These are phyloP conservation scores for Suhomyces guaymorum DNA, from an alignment of 1,139 yeast genomes.

Conservation along the genomic window DNA sequence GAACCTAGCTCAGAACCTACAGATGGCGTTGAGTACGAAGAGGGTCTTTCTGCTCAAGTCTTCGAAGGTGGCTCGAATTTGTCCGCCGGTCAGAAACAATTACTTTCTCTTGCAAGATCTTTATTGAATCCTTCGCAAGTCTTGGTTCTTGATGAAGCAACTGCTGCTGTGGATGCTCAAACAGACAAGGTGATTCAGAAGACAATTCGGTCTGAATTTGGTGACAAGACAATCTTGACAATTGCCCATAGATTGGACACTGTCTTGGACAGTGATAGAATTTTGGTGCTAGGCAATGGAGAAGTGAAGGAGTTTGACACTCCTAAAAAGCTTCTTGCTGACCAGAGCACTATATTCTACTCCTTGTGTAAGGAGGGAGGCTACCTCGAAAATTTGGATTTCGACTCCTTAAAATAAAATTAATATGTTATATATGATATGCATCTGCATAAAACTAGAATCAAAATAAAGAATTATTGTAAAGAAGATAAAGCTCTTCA, in stretches of 20 bases:
- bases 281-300: slow-evolving; percentile 36
- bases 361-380: slow-evolving; percentile 38
- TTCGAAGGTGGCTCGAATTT: slow-evolving; percentile 39
- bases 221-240: slow-evolving; percentile 36
- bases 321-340: slow-evolving; percentile 29
- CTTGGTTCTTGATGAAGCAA: slow-evolving; percentile 40
- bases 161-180: slow-evolving; percentile 41
- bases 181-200: slow-evolving; percentile 39
- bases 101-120: slow-evolving; percentile 40
- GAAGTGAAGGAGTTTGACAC: slow-evolving; percentile 33
- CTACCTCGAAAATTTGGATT: slow-evolving; percentile 13
- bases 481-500: no score
- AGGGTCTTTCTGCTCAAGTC: slow-evolving; percentile 24
- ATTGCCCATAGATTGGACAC: slow-evolving; percentile 43
- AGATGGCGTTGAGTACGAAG: slow-evolving; percentile 11
- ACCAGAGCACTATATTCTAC: slow-evolving; percentile 29
- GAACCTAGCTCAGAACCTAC: no score
- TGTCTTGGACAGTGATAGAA: slow-evolving; percentile 36
- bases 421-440: not conserved
- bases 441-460: no score
- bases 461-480: no score
- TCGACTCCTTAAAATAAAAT: slow-evolving; percentile 3
- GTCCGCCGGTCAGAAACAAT: slow-evolving; percentile 40
- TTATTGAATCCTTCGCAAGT: slow-evolving; percentile 34
- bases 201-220: slow-evolving; percentile 34